phyloP scores from a whole-genome alignment of 352 stramenopile species.

The Pythium rishiriense region DNA sequence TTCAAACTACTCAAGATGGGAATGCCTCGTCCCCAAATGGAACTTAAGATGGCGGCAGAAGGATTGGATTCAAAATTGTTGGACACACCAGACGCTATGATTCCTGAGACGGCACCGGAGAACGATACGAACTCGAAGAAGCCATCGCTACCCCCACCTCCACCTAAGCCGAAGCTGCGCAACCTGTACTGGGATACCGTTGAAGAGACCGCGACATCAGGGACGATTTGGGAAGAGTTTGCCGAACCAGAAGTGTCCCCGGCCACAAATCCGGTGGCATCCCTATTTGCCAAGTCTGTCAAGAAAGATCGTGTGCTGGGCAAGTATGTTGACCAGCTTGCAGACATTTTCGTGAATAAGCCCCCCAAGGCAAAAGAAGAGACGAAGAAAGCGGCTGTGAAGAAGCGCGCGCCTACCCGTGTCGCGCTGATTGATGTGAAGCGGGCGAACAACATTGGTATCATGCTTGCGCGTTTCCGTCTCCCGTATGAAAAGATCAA shows the following conservation, averaged over 20 bases:
- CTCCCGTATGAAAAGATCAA: conserved; percentile 79
- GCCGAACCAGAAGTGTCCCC: conserved; percentile 3
- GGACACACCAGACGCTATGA: conserved; percentile 78
- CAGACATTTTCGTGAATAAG: conserved; percentile 85
- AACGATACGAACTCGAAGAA: conserved; percentile 25
- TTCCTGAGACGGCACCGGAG: conserved; percentile 43
- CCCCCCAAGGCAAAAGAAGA: conserved; percentile 53
- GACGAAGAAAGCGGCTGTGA: conserved; percentile 45
- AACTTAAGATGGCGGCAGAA: conserved; percentile 92
- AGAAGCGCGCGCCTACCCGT: conserved; percentile 64
- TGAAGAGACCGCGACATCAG: conserved; percentile 44
- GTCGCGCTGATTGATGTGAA: conserved; percentile 84
- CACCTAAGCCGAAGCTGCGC: conserved; percentile 77
- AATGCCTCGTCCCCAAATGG: conserved; percentile 90
- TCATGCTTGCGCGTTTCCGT: conserved; percentile 85
- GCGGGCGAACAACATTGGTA: conserved; percentile 85
- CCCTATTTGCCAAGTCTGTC: conserved; percentile 36
- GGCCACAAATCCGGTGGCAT: conserved; percentile 30
- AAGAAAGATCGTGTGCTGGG: conserved; percentile 56
- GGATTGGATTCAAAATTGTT: conserved; percentile 89
- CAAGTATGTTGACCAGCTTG: conserved; percentile 67
- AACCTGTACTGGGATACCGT: conserved; percentile 86
- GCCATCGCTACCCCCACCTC: conserved; percentile 34
- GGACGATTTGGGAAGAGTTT: conserved; percentile 82
- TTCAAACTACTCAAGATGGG: conserved; percentile 97